phyloP scores from a whole-genome alignment of 305 asterid genomes.

The Fraxinus platypoda region DNA sequence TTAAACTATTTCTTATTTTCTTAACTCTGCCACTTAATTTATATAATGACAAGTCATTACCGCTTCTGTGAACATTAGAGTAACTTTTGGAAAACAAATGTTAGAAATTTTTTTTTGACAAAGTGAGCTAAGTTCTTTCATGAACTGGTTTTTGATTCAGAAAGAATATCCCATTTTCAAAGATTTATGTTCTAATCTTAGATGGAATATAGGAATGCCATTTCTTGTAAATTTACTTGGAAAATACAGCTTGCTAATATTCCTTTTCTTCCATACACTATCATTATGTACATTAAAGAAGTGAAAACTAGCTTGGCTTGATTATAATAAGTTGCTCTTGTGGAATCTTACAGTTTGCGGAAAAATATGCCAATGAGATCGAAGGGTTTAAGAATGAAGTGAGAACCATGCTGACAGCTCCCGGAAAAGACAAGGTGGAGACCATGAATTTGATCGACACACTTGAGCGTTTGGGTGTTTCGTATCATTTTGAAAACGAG shows the following conservation, averaged over 20 bases:
- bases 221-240: no score
- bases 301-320: neutral
- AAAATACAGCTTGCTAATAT: no score
- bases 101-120: neutral
- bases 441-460: neutral
- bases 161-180: neutral
- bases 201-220: neutral
- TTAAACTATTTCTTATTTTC: neutral
- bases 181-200: neutral
- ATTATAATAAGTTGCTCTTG: neutral
- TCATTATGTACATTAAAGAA: neutral
- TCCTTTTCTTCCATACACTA: neutral
- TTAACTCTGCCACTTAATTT: neutral
- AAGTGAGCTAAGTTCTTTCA: neutral
- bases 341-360: neutral
- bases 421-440: neutral
- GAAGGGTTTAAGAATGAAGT: neutral
- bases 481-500: neutral
- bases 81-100: neutral
- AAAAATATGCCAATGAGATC: neutral
- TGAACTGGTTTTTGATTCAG: neutral
- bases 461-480: neutral
- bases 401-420: neutral
- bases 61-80: neutral
- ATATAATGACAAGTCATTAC: neutral